Evolutionary conservation across 108 stramenopile genomes (phyloP), one percentile per base, ranked within the genome.

Genomic region (Bacterosira constricta): DNA sequence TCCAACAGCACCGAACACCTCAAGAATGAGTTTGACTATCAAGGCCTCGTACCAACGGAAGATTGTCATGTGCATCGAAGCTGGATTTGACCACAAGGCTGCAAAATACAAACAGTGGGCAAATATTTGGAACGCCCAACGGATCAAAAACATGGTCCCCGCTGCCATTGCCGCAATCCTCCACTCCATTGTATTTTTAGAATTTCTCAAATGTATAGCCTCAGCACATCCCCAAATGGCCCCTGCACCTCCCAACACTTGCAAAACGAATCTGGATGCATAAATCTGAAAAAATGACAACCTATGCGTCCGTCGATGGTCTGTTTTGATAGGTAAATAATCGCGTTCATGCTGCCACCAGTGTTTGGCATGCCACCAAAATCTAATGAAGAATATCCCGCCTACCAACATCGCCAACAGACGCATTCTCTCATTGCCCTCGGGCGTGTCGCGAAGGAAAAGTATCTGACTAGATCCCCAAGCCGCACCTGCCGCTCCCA

Each of bases 201-300:
- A 29, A 42, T 42, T 58, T 12, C 67, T 25, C 15, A 69, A 25
- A 1, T 37, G 39, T 7, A 78, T 34, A 18, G 34, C 69, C 37
- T 80, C 79, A 20, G 73, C 3, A 53, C 29, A 69, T 17, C 79
- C 79, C 79, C 79, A 81, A 47, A 75, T 64, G 9, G 81, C 81
- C 20, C 81, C 81, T 34, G 34, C 69, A 6, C 63, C 81, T 1
- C 81, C 81, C 2, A 76, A 51, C 10, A 82, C 81, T 45, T 82
- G 68, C 3, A 82, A 52, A 12, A 82, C 58, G 12, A 82, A 63
- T 31, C 71, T 77, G n/a, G 67, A 39, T 17, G 76, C 63, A 53
- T 66, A 66, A 26, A 75, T 47, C 55, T 81, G 73, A 45, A 59
- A 39, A 67, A 73, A 74, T 44, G 64, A 23, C 23, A 66, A 18